Base-by-base conservation (phyloP, 495 filamentous ascomycete species). In the Neurospora tetraspora region DNA sequence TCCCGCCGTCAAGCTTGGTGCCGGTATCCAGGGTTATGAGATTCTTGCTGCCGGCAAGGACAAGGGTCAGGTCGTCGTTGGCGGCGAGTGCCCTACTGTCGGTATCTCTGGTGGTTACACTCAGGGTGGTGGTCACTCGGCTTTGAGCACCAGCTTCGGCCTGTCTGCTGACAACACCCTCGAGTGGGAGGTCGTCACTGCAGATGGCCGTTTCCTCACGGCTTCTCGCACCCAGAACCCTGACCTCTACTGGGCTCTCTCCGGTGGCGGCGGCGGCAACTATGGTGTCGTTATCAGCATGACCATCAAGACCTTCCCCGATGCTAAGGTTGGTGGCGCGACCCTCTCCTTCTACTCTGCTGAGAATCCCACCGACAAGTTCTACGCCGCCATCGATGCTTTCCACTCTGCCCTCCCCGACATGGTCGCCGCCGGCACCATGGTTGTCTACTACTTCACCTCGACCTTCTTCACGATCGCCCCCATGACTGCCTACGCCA, bases 241-340 rank as follows among this genome's bases (percentile, higher is more conserved):
- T 0, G 88, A 91, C 76, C 77, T 91, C 0, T 91, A 86, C 79
- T 91, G 87, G 88, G 89, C 89, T 10, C 81, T 91, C 0, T 84
- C 82, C 61, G 89, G 88, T 12, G 88, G 88, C 14, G 87, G 87
- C 7, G 79, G 78, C 8, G 84, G 85, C n/a, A 86, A 80, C 45
- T 88, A 84, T 71, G 86, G 82, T 34, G 81, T 87, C 18, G 83
- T 86, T 16, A 70, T 84, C 37, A 81, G 78, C 34, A 77, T 82
- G 38, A 84, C 82, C 6, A 72, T 85, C 69, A 84, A 84, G 73
- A 80, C 80, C 7, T 81, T 83, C 74, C 80, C 83, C 5, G 81
- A 83, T 23, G 76, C 59, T 1, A 72, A 68, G 3, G 73, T 84
- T 68, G 80, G 78, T 36, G 78, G 75, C 31, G 81, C 78, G 5